Evolutionary conservation across 495 filamentous ascomycete genomes (phyloP).

Genomic region (Trichoderma reesei): DNA sequence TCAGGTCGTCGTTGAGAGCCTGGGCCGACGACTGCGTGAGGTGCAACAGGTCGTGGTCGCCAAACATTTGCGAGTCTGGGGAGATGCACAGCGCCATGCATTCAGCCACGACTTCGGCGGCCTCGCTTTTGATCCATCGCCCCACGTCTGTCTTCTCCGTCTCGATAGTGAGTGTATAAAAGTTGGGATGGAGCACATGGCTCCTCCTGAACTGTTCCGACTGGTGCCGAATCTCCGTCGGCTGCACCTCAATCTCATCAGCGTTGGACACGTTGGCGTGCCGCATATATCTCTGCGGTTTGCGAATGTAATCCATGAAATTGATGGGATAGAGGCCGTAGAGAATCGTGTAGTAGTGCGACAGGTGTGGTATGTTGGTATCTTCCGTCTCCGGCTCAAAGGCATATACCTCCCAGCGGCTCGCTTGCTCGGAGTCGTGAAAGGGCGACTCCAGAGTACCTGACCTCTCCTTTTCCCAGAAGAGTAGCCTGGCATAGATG

Average conservation of each 20-base stretch:
- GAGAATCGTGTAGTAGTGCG: conserved; percentile 67
- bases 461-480: conserved; percentile 52
- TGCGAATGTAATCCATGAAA: conserved; percentile 65
- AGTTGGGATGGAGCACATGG: conserved; percentile 65
- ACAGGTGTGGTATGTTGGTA: conserved; percentile 55
- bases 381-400: conserved; percentile 48
- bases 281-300: conserved; percentile 60
- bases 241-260: conserved; percentile 61
- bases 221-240: conserved; percentile 55
- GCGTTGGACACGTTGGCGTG: conserved; percentile 49
- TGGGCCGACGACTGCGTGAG: not conserved
- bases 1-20: conserved; percentile 9
- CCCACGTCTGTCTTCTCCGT: conserved; percentile 59
- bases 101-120: conserved; percentile 58
- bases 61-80: conserved; percentile 13
- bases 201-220: conserved; percentile 57
- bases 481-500: conserved; percentile 62
- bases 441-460: conserved; percentile 22
- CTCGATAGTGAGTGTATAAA: conserved; percentile 59
- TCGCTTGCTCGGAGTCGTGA: conserved; percentile 23
- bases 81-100: conserved; percentile 47
- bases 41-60: conserved; percentile 8
- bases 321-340: conserved; percentile 76
- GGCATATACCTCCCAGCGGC: conserved; percentile 51
- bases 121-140: conserved; percentile 63